phyloP scores from a whole-genome alignment of 129 eudicot genomes.

The Deinandra increscens region DNA sequence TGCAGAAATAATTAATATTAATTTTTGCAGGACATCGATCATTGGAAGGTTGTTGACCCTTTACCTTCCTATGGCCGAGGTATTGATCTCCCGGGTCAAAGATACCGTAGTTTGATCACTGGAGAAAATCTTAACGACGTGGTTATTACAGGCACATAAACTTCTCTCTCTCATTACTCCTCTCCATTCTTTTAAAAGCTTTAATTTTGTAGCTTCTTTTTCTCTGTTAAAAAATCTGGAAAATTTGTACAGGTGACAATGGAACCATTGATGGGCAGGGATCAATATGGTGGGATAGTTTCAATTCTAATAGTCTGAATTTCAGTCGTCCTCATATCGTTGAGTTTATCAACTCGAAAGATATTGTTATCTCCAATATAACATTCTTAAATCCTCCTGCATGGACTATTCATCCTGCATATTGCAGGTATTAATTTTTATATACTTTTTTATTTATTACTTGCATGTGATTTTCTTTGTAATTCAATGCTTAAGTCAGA shows the following conservation, averaged over 20 bases:
- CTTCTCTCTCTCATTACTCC: neutral
- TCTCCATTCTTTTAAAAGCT: neutral
- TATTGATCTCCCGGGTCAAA: slow-evolving; percentile 61
- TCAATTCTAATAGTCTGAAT: slow-evolving; percentile 56
- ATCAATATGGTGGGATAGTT: slow-evolving; percentile 83
- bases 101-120: slow-evolving; percentile 78
- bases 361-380: slow-evolving; percentile 71
- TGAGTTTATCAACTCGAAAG: slow-evolving; percentile 63
- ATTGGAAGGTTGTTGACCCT: slow-evolving; percentile 67
- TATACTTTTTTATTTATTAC: neutral
- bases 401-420: slow-evolving; percentile 70
- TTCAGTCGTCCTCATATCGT: slow-evolving; percentile 81
- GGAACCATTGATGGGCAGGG: slow-evolving; percentile 97
- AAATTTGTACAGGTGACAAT: slow-evolving; percentile 55
- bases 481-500: too few species aligned
- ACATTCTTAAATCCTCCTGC: slow-evolving; percentile 83
- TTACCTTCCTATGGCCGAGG: slow-evolving; percentile 85
- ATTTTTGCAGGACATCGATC: slow-evolving; percentile 50
- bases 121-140: slow-evolving; percentile 72
- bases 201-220: neutral
- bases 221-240: neutral
- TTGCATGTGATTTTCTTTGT: too few species aligned
- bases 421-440: slow-evolving; percentile 63
- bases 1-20: neutral
- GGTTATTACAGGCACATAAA: slow-evolving; percentile 62